Conservation (phyloP, 371 early-diverging fungal species). For the Basidiobolus meristosporus region DNA sequence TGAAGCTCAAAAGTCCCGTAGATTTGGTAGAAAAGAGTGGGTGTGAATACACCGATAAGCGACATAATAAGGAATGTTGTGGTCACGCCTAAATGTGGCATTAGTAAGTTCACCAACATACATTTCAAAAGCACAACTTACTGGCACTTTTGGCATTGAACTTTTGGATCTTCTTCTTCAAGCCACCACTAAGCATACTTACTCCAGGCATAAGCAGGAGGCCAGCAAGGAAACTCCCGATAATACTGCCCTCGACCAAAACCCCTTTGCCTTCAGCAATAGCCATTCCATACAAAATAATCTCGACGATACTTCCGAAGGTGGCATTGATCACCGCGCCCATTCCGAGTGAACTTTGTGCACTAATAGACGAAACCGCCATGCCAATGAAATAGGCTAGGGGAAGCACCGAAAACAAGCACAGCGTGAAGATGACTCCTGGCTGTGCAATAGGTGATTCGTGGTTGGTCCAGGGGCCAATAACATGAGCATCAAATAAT, state of each 20-base stretch:
- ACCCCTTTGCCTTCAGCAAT: slow-evolving; percentile 68
- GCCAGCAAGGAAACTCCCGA: slow-evolving; percentile 80
- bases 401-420: slow-evolving; percentile 77
- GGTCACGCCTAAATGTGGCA: slow-evolving; percentile 67
- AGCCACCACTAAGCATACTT: slow-evolving; percentile 83
- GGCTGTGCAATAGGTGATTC: slow-evolving; percentile 30
- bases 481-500: slow-evolving; percentile 60
- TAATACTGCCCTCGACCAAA: slow-evolving; percentile 81
- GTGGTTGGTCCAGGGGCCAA: slow-evolving; percentile 22
- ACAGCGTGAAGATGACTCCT: slow-evolving; percentile 49
- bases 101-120: not conserved
- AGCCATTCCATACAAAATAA: slow-evolving; percentile 80
- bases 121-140: too few relatives aligned
- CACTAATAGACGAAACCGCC: slow-evolving; percentile 87
- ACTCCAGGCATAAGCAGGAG: slow-evolving; percentile 81
- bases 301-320: slow-evolving; percentile 90
- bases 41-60: slow-evolving; percentile 81
- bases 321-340: slow-evolving; percentile 95
- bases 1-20: slow-evolving; percentile 34
- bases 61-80: slow-evolving; percentile 88
- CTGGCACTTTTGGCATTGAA: slow-evolving; percentile 90
- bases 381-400: slow-evolving; percentile 91
- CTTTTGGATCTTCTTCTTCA: slow-evolving; percentile 72
- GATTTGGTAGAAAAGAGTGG: slow-evolving; percentile 82
- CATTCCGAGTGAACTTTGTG: slow-evolving; percentile 76